phyloP scores from a whole-genome alignment of 2,329 filamentous ascomycete species.

The Pestalotiopsis sp. region DNA sequence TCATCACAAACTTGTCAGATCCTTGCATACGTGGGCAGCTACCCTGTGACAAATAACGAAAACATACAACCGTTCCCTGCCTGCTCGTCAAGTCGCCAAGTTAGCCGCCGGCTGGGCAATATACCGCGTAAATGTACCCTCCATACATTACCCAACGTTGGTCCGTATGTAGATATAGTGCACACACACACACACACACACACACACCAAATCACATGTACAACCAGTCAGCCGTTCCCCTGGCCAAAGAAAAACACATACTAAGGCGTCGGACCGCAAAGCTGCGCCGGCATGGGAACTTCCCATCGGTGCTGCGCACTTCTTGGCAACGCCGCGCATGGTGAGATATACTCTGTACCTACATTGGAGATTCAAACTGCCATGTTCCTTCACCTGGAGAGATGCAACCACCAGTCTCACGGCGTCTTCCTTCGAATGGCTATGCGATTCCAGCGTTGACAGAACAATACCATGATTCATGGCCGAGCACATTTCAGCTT shows the following conservation, averaged over 20 bases:
- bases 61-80: neutral
- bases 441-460: neutral
- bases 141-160: neutral
- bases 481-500: neutral
- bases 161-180: neutral
- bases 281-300: neutral
- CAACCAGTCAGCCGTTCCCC: neutral
- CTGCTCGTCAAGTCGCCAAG: neutral
- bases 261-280: neutral
- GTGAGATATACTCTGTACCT: neutral
- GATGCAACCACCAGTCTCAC: no score
- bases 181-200: neutral
- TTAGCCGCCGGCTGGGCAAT: conserved; percentile 4
- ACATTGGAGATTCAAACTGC: neutral
- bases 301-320: neutral
- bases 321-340: neutral
- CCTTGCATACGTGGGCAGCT: neutral
- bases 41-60: neutral
- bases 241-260: neutral
- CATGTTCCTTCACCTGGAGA: no score
- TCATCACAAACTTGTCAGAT: neutral
- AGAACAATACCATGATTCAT: neutral
- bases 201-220: neutral
- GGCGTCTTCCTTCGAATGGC: neutral
- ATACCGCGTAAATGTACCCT: neutral